phyloP scores from a whole-genome alignment of 805 yeast species.

The Zygoascus tannicola region DNA sequence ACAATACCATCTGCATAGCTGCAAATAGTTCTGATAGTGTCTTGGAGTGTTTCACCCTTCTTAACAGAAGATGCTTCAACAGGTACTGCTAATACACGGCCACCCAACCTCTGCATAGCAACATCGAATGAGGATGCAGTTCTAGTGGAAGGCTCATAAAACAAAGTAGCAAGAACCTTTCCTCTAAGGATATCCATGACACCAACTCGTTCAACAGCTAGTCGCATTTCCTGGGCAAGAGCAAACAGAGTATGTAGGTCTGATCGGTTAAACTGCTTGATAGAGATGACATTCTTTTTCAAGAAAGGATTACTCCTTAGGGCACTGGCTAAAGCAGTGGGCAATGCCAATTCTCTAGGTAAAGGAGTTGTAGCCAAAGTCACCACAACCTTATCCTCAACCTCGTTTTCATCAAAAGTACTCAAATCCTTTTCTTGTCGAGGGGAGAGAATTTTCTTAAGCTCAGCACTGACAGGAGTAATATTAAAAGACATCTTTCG shows the following conservation, averaged over 20 bases:
- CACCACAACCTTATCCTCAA: background rate
- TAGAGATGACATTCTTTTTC: conserved; percentile 80
- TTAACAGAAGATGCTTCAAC: conserved; percentile 87
- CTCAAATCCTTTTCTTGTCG: conserved; percentile 5
- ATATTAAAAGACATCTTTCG: conserved; percentile 19
- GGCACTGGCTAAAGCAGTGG: conserved; percentile 68
- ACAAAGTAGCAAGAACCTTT: conserved; percentile 84
- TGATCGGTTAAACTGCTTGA: conserved; percentile 74
- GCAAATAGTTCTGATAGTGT: conserved; percentile 88
- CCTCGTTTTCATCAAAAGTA: conserved; percentile 1
- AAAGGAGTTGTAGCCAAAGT: conserved; percentile 2
- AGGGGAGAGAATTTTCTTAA: conserved; percentile 5
- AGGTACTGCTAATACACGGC: conserved; percentile 83
- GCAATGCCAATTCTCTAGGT: conserved; percentile 20
- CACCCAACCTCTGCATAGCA: conserved; percentile 99
- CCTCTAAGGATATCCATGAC: conserved; percentile 86
- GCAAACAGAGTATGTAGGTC: conserved; percentile 90
- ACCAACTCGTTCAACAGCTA: conserved; percentile 94
- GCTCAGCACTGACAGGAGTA: conserved; percentile 20
- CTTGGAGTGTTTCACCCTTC: conserved; percentile 97
- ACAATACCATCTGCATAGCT: conserved; percentile 96
- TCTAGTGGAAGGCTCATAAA: conserved; percentile 97
- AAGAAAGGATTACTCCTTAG: conserved; percentile 88
- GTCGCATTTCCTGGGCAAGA: conserved; percentile 95
- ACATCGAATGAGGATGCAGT: conserved; percentile 96